Evolutionary conservation across 148 eudicot genomes (phyloP).

Genomic region (Dianthus caryophyllus): DNA sequence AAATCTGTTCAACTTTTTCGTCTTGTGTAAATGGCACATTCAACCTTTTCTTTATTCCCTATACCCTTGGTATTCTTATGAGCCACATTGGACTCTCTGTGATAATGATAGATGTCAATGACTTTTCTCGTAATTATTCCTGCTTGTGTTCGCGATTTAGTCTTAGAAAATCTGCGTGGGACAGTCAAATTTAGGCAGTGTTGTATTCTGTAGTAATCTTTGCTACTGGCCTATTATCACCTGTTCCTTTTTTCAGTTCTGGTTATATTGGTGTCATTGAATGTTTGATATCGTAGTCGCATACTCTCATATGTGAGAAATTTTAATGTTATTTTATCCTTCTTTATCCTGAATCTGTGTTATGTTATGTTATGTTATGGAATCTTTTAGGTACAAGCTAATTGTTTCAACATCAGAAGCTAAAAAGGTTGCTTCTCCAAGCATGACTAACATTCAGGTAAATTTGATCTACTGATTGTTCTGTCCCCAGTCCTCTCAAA

Average conservation of each 20-base stretch:
- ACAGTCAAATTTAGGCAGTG: background rate
- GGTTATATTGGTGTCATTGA: background rate
- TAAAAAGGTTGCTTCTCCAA: conserved; percentile 79
- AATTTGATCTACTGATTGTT: background rate
- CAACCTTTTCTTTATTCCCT: no score
- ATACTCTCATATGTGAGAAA: background rate
- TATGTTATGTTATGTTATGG: conserved; percentile 17
- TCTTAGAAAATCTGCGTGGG: background rate
- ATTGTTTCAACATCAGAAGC: conserved; percentile 76
- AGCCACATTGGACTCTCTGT: background rate
- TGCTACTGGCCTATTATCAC: background rate
- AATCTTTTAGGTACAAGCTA: conserved; percentile 75
- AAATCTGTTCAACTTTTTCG: background rate
- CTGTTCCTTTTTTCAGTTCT: background rate
- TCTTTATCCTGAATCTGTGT: background rate
- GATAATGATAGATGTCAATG: background rate
- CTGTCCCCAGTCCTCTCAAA: background rate
- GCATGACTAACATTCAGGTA: conserved; percentile 89
- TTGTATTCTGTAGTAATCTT: background rate
- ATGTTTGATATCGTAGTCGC: background rate
- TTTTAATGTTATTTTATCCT: background rate
- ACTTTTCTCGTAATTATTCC: background rate
- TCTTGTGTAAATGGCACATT: no score
- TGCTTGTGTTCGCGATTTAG: background rate
- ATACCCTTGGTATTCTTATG: no score